Evolutionary conservation across 1,284 basidiomycete genomes (phyloP), one percentile per base, ranked within the genome.

Genomic region (Heterobasidion parviporum): DNA sequence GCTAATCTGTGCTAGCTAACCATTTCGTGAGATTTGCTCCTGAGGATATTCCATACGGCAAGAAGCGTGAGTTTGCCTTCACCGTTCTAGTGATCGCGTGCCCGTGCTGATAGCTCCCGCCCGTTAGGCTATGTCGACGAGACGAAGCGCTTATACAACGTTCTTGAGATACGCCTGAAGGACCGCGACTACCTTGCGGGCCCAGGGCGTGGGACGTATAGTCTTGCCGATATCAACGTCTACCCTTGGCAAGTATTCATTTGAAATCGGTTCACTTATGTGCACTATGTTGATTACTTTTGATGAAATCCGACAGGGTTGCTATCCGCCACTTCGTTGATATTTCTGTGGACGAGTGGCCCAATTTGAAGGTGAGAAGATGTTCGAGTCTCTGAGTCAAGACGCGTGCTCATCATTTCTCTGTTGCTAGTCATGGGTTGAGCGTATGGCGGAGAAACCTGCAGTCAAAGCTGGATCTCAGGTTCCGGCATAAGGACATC

Each of bases 91-190:
- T 56, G n/a, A 46, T 15, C 15, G 16, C 32, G n/a, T 12, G 50
- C 10, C 35, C 12, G 43, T 32, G 16, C 15, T 33, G 10, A 45
- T 12, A 26, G 53, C 59, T 7, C 59, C 34, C 3, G 18, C 26
- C 18, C 20, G 34, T 18, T 26, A 82, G 81, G 88, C 53, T 93
- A 91, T 71, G 62, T 79, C 32, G 79, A 87, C 34, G 92, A 94
- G 74, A 87, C 87, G 2, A 83, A 83, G 66, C 80, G 91, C 34
- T 76, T 94, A 7, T 92, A 87, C 67, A 73, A 79, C 44, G 91
- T 93, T 8, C 77, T 93, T 55, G 83, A 93, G 61, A 80, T 81
- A 56, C 81, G 83, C 16, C 78, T 94, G 2, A 66, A 72, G 35
- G 75, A 76, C 52, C 79, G 82, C 26, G 80, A 87, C 55, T 93